phyloP scores from a whole-genome alignment of 805 yeast species.

The Cyberlindnera mycetangii region DNA sequence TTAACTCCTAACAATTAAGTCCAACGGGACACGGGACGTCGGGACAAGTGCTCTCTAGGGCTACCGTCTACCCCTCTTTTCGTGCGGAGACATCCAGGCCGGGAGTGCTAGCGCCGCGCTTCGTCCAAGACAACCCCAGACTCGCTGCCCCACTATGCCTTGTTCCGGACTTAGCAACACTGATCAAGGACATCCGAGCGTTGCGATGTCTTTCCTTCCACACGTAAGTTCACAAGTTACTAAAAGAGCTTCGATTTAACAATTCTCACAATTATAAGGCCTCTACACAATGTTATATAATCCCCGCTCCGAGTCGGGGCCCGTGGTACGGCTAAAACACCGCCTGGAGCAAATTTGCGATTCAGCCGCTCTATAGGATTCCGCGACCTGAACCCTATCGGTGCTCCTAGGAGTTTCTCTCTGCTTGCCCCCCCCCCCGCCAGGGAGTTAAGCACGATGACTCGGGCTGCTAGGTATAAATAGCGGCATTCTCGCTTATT shows the following conservation, averaged over 20 bases:
- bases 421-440: too few relatives aligned
- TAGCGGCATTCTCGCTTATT: not conserved
- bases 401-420: too few relatives aligned
- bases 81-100: not conserved
- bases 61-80: not conserved
- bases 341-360: not conserved
- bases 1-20: not conserved
- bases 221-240: too few relatives aligned
- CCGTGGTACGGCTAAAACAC: constrained; percentile 1
- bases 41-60: not conserved
- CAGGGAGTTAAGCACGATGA: not conserved
- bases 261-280: too few relatives aligned
- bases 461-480: not conserved
- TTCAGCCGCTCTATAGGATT: constrained; percentile 3
- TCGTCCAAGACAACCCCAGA: not conserved
- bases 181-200: not conserved
- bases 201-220: too few relatives aligned
- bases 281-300: not conserved
- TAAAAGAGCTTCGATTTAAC: too few relatives aligned
- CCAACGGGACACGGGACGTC: not conserved
- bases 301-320: not conserved
- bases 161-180: constrained; percentile 1
- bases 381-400: not conserved
- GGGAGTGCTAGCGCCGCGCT: constrained; percentile 1
- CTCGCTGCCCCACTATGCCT: not conserved